Base-by-base conservation (phyloP, 768 basidiomycete genomes). In the Mycena maculata region DNA sequence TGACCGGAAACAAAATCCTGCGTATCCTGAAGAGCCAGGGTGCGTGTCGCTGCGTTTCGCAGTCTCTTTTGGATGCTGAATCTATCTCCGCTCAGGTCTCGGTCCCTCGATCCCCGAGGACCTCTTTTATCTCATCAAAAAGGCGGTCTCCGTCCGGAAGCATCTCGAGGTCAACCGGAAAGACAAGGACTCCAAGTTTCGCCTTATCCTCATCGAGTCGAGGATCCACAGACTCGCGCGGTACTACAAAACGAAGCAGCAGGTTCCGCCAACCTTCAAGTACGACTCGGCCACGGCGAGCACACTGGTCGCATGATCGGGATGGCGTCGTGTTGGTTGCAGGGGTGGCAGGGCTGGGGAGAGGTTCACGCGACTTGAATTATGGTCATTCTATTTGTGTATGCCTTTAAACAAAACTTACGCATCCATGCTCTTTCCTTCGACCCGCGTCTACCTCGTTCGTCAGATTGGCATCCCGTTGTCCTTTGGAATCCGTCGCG, bases 101-200 rank as follows among this genome's bases (percentile, higher is more conserved):
- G 96, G 91, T 80, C 96, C 97, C 76, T 88, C 90, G 83, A 94
- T 99, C 85, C 97, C 97, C 75, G 97, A 99, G 90, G 97, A 98
- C 88, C 92, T 98, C 70, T 98, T 95, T 92, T 92, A 95, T 89
- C 91, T 98, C 82, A 92, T 99, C 90, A 98, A 98, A 91, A 99
- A 98, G 91, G 97, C 97, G 81, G 96, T 99, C 77, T 87, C 94
- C 75, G 95, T 99, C 77, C 95, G 96, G 84, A 99, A 98, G 88
- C 97, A 99, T 84, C 89, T 99, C 74, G 95, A 98, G 83, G 86
- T 88, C 76, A 98, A 98, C 92, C 91, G 97, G 80, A 97, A 96
- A 82, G 97, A 99, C 89, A 97, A 95, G 87, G 96, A 98, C 88
- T 94, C 94, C 81, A 97, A 86, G 80, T 87, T 87, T 83, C 94